These are phyloP conservation scores for Dothideomycetes sp. DNA, from an alignment of 2,329 filamentous ascomycete genomes.

Conservation along the genomic window DNA sequence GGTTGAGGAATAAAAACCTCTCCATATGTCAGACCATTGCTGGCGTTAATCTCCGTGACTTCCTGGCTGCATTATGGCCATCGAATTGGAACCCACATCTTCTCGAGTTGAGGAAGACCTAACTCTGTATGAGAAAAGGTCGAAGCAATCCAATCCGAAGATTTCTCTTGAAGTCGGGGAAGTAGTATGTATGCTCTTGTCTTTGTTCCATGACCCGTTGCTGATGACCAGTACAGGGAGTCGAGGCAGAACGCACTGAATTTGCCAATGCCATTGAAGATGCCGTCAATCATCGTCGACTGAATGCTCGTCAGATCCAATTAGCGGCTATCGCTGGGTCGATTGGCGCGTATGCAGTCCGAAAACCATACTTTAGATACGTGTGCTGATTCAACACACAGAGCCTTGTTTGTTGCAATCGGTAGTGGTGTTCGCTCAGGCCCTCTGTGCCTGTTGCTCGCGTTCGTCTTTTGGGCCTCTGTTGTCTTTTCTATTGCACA, in stretches of 20 bases:
- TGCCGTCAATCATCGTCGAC: constrained; percentile 33
- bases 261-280: not conserved
- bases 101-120: no score
- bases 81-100: no score
- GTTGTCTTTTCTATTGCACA: constrained; percentile 55
- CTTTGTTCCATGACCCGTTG: no score
- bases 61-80: no score
- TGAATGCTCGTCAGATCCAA: constrained; percentile 39
- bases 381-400: not conserved
- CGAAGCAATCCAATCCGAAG: no score
- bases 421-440: constrained; percentile 44
- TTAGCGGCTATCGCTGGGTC: constrained; percentile 23
- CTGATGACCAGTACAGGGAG: no score
- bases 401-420: constrained; percentile 36
- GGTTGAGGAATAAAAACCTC: no score
- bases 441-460: constrained; percentile 47
- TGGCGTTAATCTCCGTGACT: no score
- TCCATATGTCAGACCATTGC: no score
- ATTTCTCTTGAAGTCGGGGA: no score
- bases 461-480: constrained; percentile 47
- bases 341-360: constrained; percentile 15
- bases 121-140: no score
- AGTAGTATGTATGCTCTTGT: no score
- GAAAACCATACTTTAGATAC: not conserved
- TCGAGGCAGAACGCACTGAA: not conserved